Evolutionary conservation across 2,329 filamentous ascomycete species (phyloP).

Genomic region (Leptographium wingfieldii): DNA sequence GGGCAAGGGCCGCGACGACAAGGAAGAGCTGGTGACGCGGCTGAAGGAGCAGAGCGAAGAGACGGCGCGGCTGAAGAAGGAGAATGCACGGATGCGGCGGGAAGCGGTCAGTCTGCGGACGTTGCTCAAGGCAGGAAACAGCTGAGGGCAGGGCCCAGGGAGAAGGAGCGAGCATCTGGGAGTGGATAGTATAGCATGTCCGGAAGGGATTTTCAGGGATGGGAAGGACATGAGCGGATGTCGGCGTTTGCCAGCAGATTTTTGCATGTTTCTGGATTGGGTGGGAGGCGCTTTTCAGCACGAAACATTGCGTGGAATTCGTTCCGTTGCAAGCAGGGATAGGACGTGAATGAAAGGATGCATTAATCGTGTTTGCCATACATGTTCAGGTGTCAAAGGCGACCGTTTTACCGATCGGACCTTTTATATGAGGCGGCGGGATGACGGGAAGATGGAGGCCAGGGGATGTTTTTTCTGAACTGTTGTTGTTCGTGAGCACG

Average conservation of each 20-base stretch:
- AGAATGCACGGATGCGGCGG: constrained; percentile 71
- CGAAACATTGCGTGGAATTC: not conserved
- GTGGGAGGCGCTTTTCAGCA: not conserved
- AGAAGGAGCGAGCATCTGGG: not conserved
- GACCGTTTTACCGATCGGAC: not conserved
- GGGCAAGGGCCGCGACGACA: constrained; percentile 60
- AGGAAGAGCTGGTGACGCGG: constrained; percentile 61
- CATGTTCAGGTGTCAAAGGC: not conserved
- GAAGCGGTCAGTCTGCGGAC: constrained; percentile 63
- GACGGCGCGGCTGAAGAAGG: constrained; percentile 63
- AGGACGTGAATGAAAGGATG: not conserved
- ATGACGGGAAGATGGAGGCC: not conserved
- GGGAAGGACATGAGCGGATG: not conserved
- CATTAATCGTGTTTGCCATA: not conserved
- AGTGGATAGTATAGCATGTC: not conserved
- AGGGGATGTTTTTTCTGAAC: not conserved
- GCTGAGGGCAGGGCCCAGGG: not conserved
- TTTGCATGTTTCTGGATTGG: not conserved
- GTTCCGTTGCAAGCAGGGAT: not conserved
- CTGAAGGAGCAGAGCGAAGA: constrained; percentile 69
- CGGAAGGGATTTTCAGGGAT: not conserved
- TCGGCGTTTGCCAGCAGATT: not conserved
- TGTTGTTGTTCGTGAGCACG: constrained; percentile 14
- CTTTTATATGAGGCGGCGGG: not conserved
- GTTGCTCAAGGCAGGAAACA: constrained; percentile 31